phyloP scores from a whole-genome alignment of 352 stramenopile genomes.

The Hyaloperonospora brassicae region DNA sequence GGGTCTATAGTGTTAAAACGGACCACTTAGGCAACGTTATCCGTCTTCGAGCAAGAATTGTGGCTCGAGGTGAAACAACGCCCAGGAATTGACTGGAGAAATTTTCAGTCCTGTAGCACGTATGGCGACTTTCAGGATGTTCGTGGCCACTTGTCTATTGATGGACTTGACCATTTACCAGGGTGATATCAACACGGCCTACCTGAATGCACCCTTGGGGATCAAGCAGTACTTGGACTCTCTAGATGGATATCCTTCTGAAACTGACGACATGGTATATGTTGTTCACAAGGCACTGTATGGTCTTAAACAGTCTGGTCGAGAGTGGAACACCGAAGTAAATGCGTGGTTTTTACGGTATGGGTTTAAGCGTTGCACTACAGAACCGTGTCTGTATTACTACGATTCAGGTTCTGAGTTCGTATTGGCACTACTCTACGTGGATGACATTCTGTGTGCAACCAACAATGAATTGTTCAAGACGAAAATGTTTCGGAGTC shows the following conservation, averaged over 20 bases:
- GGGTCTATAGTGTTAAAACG: too few relatives aligned
- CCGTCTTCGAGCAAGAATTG: constrained; percentile 2
- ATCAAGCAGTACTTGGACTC: constrained; percentile 13
- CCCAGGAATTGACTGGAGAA: constrained; percentile 8
- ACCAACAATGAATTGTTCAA: constrained; percentile 15
- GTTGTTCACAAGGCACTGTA: constrained; percentile 17
- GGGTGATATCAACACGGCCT: constrained; percentile 4
- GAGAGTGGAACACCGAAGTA: constrained; percentile 18
- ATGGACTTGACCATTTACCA: constrained; percentile 6
- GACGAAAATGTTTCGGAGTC: constrained; percentile 10
- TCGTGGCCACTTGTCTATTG: constrained; percentile 2
- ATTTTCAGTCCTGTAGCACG: constrained; percentile 7
- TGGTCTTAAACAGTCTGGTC: constrained; percentile 12
- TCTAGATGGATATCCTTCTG: constrained; percentile 11
- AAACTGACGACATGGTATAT: constrained; percentile 10
- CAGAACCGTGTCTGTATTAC: constrained; percentile 17
- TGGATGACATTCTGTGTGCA: constrained; percentile 24
- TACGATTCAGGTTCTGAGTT: constrained; percentile 5
- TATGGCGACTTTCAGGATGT: constrained; percentile 9
- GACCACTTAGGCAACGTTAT: too few relatives aligned
- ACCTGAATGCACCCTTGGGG: constrained; percentile 5
- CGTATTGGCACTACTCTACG: constrained; percentile 16
- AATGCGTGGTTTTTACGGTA: constrained; percentile 8
- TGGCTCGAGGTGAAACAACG: constrained; percentile 4
- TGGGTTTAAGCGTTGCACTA: constrained; percentile 6